Conservation (phyloP, 176 grass and related monocot species). For the Hordeum marinum region DNA sequence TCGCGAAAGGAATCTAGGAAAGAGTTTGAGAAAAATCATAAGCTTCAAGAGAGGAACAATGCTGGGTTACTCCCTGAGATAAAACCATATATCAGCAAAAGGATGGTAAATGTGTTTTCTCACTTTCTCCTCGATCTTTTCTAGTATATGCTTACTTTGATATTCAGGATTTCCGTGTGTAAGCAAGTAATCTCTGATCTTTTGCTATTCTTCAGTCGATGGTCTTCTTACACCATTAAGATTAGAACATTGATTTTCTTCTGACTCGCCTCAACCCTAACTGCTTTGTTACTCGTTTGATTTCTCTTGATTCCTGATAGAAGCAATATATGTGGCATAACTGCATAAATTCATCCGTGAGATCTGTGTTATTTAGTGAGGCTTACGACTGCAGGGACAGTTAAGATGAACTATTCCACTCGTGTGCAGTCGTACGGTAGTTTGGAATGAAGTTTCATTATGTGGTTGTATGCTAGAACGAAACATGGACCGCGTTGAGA, state of each 20-base stretch:
- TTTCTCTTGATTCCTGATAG: not conserved
- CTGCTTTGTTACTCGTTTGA: not conserved
- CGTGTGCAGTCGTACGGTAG: not conserved
- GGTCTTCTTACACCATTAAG: not conserved
- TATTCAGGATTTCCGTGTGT: not conserved
- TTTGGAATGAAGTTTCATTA: not conserved
- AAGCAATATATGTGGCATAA: not conserved
- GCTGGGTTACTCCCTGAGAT: slow-evolving; percentile 45
- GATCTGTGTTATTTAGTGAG: not conserved
- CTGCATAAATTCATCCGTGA: not conserved
- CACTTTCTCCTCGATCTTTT: not conserved
- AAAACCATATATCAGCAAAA: slow-evolving; percentile 92
- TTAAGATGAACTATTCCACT: not conserved
- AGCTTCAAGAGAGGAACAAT: slow-evolving; percentile 21
- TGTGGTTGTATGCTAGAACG: slow-evolving; percentile 2
- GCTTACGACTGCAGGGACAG: not conserved
- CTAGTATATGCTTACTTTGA: not conserved
- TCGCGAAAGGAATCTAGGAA: slow-evolving; percentile 84
- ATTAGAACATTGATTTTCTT: not conserved
- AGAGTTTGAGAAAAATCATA: slow-evolving; percentile 70
- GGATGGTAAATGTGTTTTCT: slow-evolving; percentile 56
- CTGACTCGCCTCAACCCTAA: not conserved
- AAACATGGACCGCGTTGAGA: slow-evolving; percentile 1
- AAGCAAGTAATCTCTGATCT: not conserved
- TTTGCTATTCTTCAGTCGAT: not conserved